Evolutionary conservation across 208 protist species (phyloP).

Genomic region (Porcisia deanei): DNA sequence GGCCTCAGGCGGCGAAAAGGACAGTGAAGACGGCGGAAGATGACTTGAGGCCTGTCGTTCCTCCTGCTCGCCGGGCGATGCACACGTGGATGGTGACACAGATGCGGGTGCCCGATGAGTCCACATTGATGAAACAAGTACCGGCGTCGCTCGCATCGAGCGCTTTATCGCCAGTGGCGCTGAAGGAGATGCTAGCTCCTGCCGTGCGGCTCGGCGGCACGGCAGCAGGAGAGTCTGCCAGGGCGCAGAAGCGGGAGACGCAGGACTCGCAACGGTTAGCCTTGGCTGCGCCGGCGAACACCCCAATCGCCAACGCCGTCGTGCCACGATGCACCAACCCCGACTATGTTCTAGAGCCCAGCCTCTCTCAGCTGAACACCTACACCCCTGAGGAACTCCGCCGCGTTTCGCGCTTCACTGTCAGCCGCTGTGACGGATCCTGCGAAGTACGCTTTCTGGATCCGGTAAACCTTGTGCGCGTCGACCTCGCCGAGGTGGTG

Average conservation of each 20-base stretch:
- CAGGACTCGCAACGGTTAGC: slow-evolving; percentile 4
- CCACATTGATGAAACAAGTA: slow-evolving; percentile 26
- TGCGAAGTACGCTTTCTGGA: slow-evolving; percentile 70
- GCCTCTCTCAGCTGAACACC: slow-evolving; percentile 48
- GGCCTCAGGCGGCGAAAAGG: slow-evolving; percentile 31
- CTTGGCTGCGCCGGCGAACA: not conserved
- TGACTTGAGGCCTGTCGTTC: slow-evolving; percentile 17
- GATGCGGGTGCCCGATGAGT: slow-evolving; percentile 32
- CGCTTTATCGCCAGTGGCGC: slow-evolving; percentile 53
- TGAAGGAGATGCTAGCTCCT: slow-evolving; percentile 61
- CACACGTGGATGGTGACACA: slow-evolving; percentile 31
- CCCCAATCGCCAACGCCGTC: slow-evolving; percentile 10
- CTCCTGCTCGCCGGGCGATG: slow-evolving; percentile 28
- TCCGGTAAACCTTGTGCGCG: slow-evolving; percentile 80
- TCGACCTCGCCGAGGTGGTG: slow-evolving; percentile 63
- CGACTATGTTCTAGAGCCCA: slow-evolving; percentile 65
- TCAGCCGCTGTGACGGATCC: slow-evolving; percentile 64
- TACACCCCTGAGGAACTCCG: slow-evolving; percentile 55
- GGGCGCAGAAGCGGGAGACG: not conserved
- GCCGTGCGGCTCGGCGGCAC: slow-evolving; percentile 40
- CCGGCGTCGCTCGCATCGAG: slow-evolving; percentile 50
- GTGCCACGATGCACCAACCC: slow-evolving; percentile 60
- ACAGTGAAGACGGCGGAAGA: slow-evolving; percentile 22
- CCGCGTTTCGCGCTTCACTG: slow-evolving; percentile 49
- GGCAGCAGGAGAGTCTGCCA: not conserved